These are phyloP conservation scores for Corylus americana DNA, from an alignment of 306 rosid species.

Conservation along the genomic window DNA sequence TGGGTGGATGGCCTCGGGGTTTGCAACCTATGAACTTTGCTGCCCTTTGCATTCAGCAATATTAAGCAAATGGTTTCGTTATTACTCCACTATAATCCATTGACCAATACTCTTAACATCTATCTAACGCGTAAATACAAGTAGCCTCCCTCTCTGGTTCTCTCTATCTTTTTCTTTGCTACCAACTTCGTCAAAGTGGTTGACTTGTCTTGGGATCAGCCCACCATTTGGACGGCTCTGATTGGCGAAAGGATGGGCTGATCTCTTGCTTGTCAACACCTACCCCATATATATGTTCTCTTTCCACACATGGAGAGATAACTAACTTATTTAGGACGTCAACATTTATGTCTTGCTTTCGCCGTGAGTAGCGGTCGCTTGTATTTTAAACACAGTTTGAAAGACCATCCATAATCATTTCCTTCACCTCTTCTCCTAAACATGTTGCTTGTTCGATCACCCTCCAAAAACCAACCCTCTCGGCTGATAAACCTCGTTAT, in stretches of 20 bases:
- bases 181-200: slow-evolving; percentile 15
- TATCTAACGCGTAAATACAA: slow-evolving; percentile 12
- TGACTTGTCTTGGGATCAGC: slow-evolving; percentile 10
- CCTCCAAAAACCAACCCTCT: slow-evolving; percentile 41
- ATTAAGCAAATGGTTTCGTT: background rate
- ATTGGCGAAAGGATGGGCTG: slow-evolving; percentile 24
- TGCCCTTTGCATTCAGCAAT: background rate
- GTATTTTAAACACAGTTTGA: background rate
- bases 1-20: background rate
- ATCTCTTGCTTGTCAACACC: slow-evolving; percentile 23
- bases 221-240: slow-evolving; percentile 26
- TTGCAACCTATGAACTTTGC: background rate
- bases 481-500: slow-evolving; percentile 41
- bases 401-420: background rate
- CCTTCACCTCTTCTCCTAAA: slow-evolving; percentile 17
- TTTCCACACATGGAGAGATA: slow-evolving; percentile 31
- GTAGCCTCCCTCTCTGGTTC: slow-evolving; percentile 15
- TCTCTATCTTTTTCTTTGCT: background rate
- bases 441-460: slow-evolving; percentile 52
- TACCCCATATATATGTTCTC: slow-evolving; percentile 1
- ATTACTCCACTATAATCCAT: background rate
- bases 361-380: slow-evolving; percentile 43
- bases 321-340: slow-evolving; percentile 28
- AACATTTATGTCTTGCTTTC: slow-evolving; percentile 21
- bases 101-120: background rate